phyloP scores from a whole-genome alignment of 306 rosid genomes.

The Casuarina equisetifolia region DNA sequence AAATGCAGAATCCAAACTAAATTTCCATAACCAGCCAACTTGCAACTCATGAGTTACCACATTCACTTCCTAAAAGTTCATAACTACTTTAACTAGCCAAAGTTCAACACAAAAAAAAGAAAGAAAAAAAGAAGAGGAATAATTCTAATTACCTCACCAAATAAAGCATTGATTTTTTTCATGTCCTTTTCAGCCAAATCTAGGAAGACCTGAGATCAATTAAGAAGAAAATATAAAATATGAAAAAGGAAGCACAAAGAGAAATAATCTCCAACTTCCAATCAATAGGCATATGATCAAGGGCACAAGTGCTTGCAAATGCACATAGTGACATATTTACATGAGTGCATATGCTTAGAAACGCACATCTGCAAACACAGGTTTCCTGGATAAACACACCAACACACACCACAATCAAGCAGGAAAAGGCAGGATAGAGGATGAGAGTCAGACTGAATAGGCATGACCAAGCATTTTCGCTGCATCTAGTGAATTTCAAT shows the following conservation, averaged over 20 bases:
- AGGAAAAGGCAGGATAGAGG: neutral
- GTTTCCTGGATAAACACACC: neutral
- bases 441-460: too few relatives aligned
- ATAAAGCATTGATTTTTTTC: conserved; percentile 74
- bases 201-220: conserved; percentile 68
- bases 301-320: neutral
- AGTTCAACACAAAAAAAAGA: neutral
- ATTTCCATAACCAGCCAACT: neutral
- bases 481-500: too few relatives aligned
- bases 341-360: neutral
- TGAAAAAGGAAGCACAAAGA: conserved; percentile 8
- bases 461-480: too few relatives aligned
- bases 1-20: neutral
- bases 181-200: conserved; percentile 90
- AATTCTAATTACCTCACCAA: conserved; percentile 67
- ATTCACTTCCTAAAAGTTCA: neutral
- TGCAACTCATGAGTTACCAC: neutral
- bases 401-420: neutral
- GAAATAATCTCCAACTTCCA: conserved; percentile 1
- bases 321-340: neutral
- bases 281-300: conserved; percentile 14
- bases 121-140: neutral
- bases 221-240: conserved; percentile 18
- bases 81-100: neutral
- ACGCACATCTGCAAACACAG: too few relatives aligned